Percentiles rank a stretch among this genome's conserved stretches.
These are phyloP conservation scores for Pleurotus cornucopiae DNA, from an alignment of 768 basidiomycete genomes.

Conservation along the genomic window DNA sequence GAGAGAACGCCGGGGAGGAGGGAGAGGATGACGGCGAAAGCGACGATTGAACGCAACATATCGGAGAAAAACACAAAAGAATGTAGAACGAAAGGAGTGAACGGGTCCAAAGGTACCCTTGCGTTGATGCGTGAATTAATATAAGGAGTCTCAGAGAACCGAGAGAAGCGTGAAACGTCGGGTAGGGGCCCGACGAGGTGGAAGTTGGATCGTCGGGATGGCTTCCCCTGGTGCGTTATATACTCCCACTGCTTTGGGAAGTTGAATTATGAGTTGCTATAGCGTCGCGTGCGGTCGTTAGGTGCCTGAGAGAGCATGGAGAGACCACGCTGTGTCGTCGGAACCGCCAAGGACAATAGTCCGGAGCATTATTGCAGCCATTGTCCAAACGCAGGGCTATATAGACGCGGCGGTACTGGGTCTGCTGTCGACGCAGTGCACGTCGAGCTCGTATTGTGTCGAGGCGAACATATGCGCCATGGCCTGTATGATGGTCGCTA, in stretches of 20 bases:
- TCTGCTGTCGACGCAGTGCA: too few relatives aligned
- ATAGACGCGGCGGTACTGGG: too few relatives aligned
- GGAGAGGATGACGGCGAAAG: conserved; percentile 28
- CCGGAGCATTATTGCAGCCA: background rate
- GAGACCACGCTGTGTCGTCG: background rate
- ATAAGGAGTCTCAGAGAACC: conserved; percentile 11
- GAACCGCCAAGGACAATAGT: background rate
- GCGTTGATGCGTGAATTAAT: background rate
- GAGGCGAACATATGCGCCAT: too few relatives aligned
- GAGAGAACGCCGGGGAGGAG: conserved; percentile 35
- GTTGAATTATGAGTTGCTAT: conserved; percentile 6
- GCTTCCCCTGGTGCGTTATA: conserved; percentile 1
- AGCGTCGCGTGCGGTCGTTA: background rate
- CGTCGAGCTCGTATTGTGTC: too few relatives aligned
- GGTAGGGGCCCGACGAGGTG: background rate
- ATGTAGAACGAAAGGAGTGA: conserved; percentile 19
- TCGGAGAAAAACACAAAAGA: conserved; percentile 14
- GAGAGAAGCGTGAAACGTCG: conserved; percentile 1
- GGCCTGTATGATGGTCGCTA: too few relatives aligned
- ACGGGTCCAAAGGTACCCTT: conserved; percentile 17
- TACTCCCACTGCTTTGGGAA: background rate
- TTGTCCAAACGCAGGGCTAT: too few relatives aligned
- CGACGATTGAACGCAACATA: conserved; percentile 24
- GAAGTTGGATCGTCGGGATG: background rate
- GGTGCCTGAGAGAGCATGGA: background rate